Conservation (phyloP, 805 yeast genomes). For the Kurtzmaniella cleridarum region DNA sequence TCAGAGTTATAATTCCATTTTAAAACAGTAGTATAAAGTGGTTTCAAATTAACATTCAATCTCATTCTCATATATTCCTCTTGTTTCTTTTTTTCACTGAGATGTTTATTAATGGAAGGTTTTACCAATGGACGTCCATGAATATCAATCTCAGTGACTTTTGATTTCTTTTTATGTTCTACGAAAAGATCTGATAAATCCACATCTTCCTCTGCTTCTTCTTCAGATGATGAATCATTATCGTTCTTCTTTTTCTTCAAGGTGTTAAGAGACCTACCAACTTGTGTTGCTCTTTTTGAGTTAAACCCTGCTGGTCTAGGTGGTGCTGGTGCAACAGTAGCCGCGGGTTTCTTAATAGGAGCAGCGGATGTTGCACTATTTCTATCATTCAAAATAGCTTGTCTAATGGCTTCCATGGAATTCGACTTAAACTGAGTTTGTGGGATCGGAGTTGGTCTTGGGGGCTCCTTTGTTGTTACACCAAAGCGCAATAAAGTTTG, state of each 20-base stretch:
- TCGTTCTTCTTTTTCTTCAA: slow-evolving; percentile 25
- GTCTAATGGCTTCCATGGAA: slow-evolving; percentile 28
- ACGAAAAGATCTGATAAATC: slow-evolving; percentile 38
- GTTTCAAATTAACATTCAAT: slow-evolving; percentile 69
- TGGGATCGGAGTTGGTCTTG: slow-evolving; percentile 33
- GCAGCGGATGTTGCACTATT: slow-evolving; percentile 7
- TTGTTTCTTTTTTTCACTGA: slow-evolving; percentile 41
- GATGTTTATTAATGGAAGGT: slow-evolving; percentile 17
- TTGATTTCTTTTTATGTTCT: slow-evolving; percentile 29
- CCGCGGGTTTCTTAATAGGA: slow-evolving; percentile 18
- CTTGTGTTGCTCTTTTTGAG: slow-evolving; percentile 16
- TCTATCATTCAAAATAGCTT: not conserved
- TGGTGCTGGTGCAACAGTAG: slow-evolving; percentile 36
- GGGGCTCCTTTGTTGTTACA: slow-evolving; percentile 23
- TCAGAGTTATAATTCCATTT: slow-evolving; percentile 68
- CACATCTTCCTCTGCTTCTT: slow-evolving; percentile 20
- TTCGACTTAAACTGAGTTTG: slow-evolving; percentile 21
- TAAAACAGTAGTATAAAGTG: slow-evolving; percentile 64
- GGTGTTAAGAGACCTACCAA: slow-evolving; percentile 35
- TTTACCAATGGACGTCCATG: slow-evolving; percentile 34
- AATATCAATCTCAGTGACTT: slow-evolving; percentile 38
- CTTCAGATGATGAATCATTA: slow-evolving; percentile 31
- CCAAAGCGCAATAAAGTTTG: slow-evolving; percentile 33
- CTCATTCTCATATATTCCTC: slow-evolving; percentile 77
- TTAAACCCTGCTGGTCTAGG: slow-evolving; percentile 54